These are phyloP conservation scores for Phytophthora melonis DNA, from an alignment of 352 stramenopile genomes.

Conservation along the genomic window DNA sequence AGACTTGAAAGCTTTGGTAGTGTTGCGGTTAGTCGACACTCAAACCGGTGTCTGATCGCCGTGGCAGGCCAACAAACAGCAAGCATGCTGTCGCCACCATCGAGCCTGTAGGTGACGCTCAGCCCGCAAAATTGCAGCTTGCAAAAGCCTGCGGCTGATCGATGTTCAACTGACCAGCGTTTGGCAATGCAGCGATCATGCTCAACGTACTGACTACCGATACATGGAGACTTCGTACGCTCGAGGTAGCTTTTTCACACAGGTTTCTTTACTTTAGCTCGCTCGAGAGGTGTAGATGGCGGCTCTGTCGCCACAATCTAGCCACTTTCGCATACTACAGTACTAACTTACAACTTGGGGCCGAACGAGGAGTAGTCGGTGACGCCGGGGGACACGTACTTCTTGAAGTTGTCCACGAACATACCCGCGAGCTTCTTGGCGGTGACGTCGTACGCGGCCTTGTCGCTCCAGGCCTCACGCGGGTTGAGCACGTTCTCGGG, in stretches of 20 bases:
- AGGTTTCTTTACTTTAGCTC: constrained; percentile 27
- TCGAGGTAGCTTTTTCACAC: not conserved
- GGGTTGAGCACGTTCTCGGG: constrained; percentile 92
- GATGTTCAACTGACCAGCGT: too few relatives aligned
- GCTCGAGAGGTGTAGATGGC: constrained; percentile 18
- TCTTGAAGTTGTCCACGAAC: constrained; percentile 97
- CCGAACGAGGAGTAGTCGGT: constrained; percentile 97
- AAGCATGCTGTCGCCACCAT: too few relatives aligned
- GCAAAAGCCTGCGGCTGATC: too few relatives aligned
- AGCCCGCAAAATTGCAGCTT: too few relatives aligned
- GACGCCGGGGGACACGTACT: constrained; percentile 95
- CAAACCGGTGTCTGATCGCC: not conserved
- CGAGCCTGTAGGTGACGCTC: too few relatives aligned
- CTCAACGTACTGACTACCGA: too few relatives aligned
- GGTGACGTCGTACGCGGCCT: constrained; percentile 91
- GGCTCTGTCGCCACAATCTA: not conserved
- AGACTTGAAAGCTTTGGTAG: too few relatives aligned
- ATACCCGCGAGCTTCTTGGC: constrained; percentile 95
- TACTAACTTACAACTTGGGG: constrained; percentile 79
- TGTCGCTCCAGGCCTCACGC: constrained; percentile 94
- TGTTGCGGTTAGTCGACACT: not conserved
- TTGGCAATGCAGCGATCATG: too few relatives aligned
- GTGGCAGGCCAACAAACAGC: too few relatives aligned
- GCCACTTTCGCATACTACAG: constrained; percentile 5
- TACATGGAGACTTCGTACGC: too few relatives aligned